Percentiles rank a stretch among this genome's conserved stretches.
These are phyloP conservation scores for Nepenthes alata DNA, from an alignment of 179 eudicot genomes.

Conservation along the genomic window DNA sequence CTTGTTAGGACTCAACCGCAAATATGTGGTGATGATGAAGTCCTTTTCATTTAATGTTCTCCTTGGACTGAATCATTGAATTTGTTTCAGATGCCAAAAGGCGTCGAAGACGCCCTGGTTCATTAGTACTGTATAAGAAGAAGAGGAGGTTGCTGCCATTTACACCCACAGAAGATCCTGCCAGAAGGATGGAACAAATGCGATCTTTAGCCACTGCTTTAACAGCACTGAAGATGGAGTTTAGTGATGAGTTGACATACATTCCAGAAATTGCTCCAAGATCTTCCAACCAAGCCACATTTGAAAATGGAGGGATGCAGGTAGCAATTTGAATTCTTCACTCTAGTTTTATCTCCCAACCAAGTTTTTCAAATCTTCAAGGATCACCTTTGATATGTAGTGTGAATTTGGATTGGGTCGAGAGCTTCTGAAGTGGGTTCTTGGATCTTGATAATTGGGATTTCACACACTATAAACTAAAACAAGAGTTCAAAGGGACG, in stretches of 20 bases:
- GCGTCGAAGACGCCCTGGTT: conserved; percentile 50
- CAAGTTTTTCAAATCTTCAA: too few relatives aligned
- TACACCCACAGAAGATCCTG: conserved; percentile 49
- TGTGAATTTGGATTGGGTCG: too few relatives aligned
- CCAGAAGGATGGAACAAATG: conserved; percentile 64
- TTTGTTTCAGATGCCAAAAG: conserved; percentile 46
- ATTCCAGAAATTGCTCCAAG: conserved; percentile 57
- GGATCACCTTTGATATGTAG: too few relatives aligned
- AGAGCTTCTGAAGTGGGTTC: too few relatives aligned
- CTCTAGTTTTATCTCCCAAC: too few relatives aligned
- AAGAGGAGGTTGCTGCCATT: conserved; percentile 62
- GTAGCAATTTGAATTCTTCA: conserved; percentile 18
- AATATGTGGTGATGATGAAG: too few relatives aligned
- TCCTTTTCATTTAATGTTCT: not conserved
- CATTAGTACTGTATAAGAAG: conserved; percentile 59
- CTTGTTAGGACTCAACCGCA: not conserved
- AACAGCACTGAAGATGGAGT: conserved; percentile 43
- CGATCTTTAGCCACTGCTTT: conserved; percentile 70
- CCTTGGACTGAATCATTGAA: conserved; percentile 7
- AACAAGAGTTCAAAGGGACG: too few relatives aligned
- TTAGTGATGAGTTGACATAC: conserved; percentile 66
- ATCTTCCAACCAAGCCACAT: conserved; percentile 63
- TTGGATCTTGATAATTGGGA: too few relatives aligned
- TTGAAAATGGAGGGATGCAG: conserved; percentile 88
- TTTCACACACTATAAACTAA: too few relatives aligned